Percentiles rank a stretch among this genome's conserved stretches.
Evolutionary conservation across 257 asterid species (phyloP).

Genomic region (Primulina tabacum): DNA sequence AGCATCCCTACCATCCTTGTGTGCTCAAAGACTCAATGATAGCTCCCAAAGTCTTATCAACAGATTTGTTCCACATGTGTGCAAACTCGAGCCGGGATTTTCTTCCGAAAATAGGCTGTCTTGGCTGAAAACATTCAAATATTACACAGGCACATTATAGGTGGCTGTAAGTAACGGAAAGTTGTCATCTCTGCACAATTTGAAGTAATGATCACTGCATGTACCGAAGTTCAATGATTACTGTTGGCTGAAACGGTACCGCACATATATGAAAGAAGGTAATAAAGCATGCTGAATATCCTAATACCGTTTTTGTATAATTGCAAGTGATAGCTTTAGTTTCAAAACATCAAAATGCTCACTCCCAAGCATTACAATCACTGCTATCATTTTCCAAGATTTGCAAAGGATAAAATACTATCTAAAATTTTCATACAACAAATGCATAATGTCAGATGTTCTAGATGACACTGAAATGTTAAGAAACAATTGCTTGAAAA

Average conservation of each 20-base stretch:
- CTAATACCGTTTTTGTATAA: not conserved
- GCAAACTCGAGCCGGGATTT: slow-evolving; percentile 44
- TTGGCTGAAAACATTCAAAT: slow-evolving; percentile 29
- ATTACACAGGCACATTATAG: not conserved
- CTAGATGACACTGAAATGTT: not conserved
- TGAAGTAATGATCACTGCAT: not conserved
- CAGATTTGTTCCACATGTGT: slow-evolving; percentile 50
- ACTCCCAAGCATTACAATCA: not conserved
- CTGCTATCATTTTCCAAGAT: not conserved
- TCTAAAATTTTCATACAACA: not conserved
- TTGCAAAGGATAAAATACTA: not conserved
- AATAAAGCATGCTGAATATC: not conserved
- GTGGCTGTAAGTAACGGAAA: not conserved
- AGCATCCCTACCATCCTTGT: slow-evolving; percentile 49
- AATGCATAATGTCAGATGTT: not conserved
- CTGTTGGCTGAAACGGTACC: not conserved
- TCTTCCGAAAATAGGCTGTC: slow-evolving; percentile 44
- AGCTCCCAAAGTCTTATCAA: slow-evolving; percentile 48
- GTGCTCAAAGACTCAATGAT: slow-evolving; percentile 47
- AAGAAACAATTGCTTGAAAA: not conserved
- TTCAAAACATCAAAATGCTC: not conserved
- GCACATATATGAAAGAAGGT: not conserved
- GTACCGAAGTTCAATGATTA: not conserved
- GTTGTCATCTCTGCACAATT: not conserved
- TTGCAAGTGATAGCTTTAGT: not conserved